A percentile compares a stretch with the other conserved stretches of the same genome.
These are phyloP conservation scores for Leccinum subgranulosum DNA, from an alignment of 768 basidiomycete species.

Conservation along the genomic window DNA sequence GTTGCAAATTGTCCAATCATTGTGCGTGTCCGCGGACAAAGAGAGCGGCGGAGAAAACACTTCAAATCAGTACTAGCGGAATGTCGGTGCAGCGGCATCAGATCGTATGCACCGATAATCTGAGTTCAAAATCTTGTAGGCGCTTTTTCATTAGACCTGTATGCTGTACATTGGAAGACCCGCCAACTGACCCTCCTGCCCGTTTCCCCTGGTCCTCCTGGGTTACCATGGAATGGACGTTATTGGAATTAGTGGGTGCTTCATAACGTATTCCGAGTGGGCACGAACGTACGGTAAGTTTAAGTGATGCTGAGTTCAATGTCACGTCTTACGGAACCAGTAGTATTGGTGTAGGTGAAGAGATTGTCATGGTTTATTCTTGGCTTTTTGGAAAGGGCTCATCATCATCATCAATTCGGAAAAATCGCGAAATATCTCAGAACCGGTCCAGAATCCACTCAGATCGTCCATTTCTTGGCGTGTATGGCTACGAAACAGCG, in stretches of 20 bases:
- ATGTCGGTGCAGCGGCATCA: background rate
- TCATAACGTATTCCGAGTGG: background rate
- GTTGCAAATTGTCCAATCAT: background rate
- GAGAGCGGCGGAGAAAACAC: background rate
- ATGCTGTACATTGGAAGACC: background rate
- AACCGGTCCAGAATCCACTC: background rate
- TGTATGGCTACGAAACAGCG: background rate
- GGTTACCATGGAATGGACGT: background rate
- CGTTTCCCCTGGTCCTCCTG: background rate
- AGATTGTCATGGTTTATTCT: background rate
- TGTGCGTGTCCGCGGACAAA: background rate
- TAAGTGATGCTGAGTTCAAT: background rate
- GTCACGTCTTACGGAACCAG: background rate
- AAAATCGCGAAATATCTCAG: background rate
- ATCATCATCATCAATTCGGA: slow-evolving; percentile 5
- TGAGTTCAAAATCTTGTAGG: too few species aligned
- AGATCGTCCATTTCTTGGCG: background rate
- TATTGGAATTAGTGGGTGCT: background rate
- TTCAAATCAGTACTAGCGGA: background rate
- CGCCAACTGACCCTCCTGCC: background rate
- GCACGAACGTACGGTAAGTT: slow-evolving; percentile 6
- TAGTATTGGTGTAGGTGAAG: slow-evolving; percentile 1
- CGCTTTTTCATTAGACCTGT: background rate
- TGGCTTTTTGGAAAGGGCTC: slow-evolving; percentile 1
- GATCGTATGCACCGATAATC: too few species aligned